Evolutionary conservation across 2,329 filamentous ascomycete species (phyloP).

Genomic region (Ceratocystis albifundus): DNA sequence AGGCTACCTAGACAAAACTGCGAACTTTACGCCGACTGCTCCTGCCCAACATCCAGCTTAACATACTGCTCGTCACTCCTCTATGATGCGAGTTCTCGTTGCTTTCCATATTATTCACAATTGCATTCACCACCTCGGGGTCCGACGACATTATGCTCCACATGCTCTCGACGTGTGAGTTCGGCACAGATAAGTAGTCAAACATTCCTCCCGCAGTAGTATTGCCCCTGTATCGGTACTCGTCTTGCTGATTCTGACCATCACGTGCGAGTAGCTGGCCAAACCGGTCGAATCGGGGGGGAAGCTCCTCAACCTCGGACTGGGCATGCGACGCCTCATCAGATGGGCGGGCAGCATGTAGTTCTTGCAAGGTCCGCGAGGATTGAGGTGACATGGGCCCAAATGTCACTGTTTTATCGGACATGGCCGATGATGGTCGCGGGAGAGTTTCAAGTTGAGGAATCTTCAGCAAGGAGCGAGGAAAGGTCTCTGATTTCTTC

Average conservation of each 20-base stretch:
- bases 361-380: conserved; percentile 19
- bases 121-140: background rate
- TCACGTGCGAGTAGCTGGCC: conserved; percentile 32
- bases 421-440: conserved; percentile 1
- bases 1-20: background rate
- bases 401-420: conserved; percentile 32
- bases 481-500: background rate
- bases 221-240: background rate
- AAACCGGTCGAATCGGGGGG: conserved; percentile 38
- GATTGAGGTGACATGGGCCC: conserved; percentile 39
- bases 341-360: conserved; percentile 16
- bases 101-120: background rate
- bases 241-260: background rate
- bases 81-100: background rate
- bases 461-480: background rate
- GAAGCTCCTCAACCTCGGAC: conserved; percentile 36
- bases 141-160: conserved; percentile 6
- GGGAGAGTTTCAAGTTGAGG: conserved; percentile 2
- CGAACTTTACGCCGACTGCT: background rate
- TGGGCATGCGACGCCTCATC: conserved; percentile 27
- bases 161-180: background rate
- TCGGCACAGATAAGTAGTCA: background rate
- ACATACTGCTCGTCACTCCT: background rate
- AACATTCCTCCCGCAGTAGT: background rate
- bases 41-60: background rate